Evolutionary conservation across 2,329 filamentous ascomycete species (phyloP), one percentile per base, ranked within the genome.

Genomic region (Pyrenophora tritici-repentis): DNA sequence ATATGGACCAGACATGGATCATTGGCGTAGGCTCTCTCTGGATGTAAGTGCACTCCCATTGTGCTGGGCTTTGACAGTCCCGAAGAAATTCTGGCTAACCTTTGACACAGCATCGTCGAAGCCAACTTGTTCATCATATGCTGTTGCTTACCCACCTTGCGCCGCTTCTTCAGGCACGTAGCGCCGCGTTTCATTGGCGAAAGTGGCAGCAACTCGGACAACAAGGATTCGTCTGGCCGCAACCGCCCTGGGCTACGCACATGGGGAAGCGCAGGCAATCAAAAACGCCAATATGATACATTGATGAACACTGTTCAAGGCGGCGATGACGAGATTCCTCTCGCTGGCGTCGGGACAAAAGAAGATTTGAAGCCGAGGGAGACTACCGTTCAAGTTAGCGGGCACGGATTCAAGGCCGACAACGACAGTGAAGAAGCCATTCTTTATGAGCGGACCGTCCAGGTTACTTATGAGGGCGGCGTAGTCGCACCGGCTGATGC

Each of bases 41-140:
- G 56, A 57, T 59, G 56, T 59, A 47, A 53, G 48, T 44, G 8
- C 16, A 12, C 29, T 40, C 18, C 20, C 17, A 17, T 29, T 10
- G 20, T 44, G 12, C 16, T 8, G n/a, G 18, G 29, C 20, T 37
- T 16, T 16, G 8, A 3, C 14, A 33, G 20, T n/a, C 22, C 20
- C 17, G 12, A 29, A 29, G 8, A 7, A 12, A 22, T 6, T 1
- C 14, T 14, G 2, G 24, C 42, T 53, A 3, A 53, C 9, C 31
- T 31, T 14, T 20, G 26, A 5, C 16, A 24, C 17, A 75, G 72
- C 1, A 63, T 75, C 33, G 58, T 77, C 31, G 75, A 78, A 50
- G 60, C 66, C 0, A 78, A 78, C 33, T 63, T 78, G 0, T 69
- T 77, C 42, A 66, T 78, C 22, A 73, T 76, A 10, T 78, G 75